These are phyloP conservation scores for Uncinocarpus reesii DNA, from an alignment of 2,329 filamentous ascomycete species.

Conservation along the genomic window DNA sequence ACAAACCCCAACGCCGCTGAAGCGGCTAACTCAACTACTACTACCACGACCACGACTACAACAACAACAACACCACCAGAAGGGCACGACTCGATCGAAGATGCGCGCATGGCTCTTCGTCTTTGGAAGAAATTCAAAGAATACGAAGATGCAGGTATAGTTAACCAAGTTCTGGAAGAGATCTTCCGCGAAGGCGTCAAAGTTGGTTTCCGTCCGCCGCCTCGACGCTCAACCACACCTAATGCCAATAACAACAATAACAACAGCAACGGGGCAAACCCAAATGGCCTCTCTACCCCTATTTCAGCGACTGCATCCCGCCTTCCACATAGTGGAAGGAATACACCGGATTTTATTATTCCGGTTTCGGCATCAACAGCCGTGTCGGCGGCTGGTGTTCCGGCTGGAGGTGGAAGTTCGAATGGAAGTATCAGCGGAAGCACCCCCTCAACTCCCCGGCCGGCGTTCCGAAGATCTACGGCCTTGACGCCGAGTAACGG, in stretches of 20 bases:
- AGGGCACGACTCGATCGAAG: conserved; percentile 85
- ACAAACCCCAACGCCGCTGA: neutral
- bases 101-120: conserved; percentile 80
- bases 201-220: conserved; percentile 49
- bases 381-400: neutral
- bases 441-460: conserved; percentile 33
- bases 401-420: conserved; percentile 14
- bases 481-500: conserved; percentile 36
- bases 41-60: conserved; percentile 9
- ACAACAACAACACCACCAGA: conserved; percentile 22
- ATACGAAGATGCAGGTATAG: conserved; percentile 72
- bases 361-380: conserved; percentile 2
- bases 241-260: neutral
- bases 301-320: neutral
- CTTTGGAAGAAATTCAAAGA: conserved; percentile 85
- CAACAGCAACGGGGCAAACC: neutral
- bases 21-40: neutral
- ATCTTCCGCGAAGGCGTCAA: conserved; percentile 62
- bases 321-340: conserved; percentile 28
- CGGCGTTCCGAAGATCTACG: conserved; percentile 34
- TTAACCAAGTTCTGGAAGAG: conserved; percentile 74
- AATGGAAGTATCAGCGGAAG: conserved; percentile 22
- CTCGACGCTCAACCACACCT: neutral
- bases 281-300: conserved; percentile 13
- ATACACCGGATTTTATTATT: conserved; percentile 28